Base-by-base conservation (phyloP, 257 asterid genomes). In the Gentiana straminea region DNA sequence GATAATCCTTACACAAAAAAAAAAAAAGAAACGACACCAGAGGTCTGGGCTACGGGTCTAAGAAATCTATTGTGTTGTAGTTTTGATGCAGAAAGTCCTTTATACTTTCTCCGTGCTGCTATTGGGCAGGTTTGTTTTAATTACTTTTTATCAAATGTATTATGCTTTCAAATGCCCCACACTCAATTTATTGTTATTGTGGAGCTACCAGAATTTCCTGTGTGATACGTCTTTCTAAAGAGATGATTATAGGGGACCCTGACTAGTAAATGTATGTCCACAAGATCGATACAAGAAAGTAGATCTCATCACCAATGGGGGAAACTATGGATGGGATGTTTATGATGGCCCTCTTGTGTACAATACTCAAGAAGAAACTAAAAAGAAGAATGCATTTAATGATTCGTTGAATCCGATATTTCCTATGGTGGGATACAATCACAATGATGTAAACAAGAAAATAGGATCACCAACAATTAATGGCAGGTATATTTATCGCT, bases 11-110 rank as follows among this genome's bases (percentile, higher is more conserved):
- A 65, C 39, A 33, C 70, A 2, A 81, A 79, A 46, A 81, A 79
- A 46, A 86, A 86, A 35, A 73, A 63, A 57, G 85, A 80, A 32
- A 64, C 77, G 94, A 74, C 64, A 59, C 85, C 75, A 0, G 94
- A 82, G 71, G 73, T 90, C 55, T 90, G 94, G 94, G 97, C 96
- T 8, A 64, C 75, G 8, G 96, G 97, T 33, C 51, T 90, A 8
- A 82, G 94, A 74, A 76, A 77, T 51, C 97, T 96, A 5, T 90
- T 94, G 97, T 86, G 94, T 11, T 90, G 97, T 51, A 86, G 95
- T 75, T 90, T 90, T 24, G 97, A 90, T 68, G 69, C 96, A 33
- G 89, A 86, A 64, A 82, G 94, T 81, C 96, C 94, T 72, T 76
- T 87, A 32, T 84, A 86, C 68, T 86, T 90, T 75, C 50, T 80